Conservation (phyloP, 2,329 filamentous ascomycete genomes). For the Allantophomopsis lycopodina region DNA sequence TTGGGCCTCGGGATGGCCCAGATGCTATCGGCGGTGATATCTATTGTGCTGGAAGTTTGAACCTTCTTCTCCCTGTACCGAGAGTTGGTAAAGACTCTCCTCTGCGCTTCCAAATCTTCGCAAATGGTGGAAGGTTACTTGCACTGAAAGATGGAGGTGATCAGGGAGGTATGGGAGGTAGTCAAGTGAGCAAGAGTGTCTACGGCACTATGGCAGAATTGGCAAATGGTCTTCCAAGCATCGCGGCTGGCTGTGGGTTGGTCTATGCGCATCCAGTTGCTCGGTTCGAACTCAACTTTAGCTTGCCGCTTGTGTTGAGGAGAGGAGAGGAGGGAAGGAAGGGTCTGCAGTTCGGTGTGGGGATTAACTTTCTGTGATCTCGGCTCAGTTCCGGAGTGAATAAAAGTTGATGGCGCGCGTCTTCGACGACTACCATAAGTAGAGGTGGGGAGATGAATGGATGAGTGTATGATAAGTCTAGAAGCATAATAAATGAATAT, state of each 20-base stretch:
- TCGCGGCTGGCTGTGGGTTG: constrained; percentile 76
- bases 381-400: neutral
- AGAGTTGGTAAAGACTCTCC: constrained; percentile 71
- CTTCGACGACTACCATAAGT: neutral
- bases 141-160: constrained; percentile 43
- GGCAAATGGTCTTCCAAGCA: constrained; percentile 63
- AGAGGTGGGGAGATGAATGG: neutral
- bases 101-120: constrained; percentile 76
- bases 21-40: constrained; percentile 87
- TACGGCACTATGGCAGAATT: constrained; percentile 55
- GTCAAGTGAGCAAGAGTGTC: constrained; percentile 17
- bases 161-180: constrained; percentile 23
- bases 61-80: constrained; percentile 74
- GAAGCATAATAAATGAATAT: too few relatives aligned
- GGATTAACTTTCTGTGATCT: constrained; percentile 78
- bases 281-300: constrained; percentile 92
- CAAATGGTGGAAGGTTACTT: constrained; percentile 78
- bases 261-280: constrained; percentile 93
- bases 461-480: neutral
- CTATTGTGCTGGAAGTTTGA: constrained; percentile 79
- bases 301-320: constrained; percentile 68
- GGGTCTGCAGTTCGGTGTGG: constrained; percentile 88
- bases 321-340: constrained; percentile 81
- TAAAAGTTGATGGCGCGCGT: neutral
- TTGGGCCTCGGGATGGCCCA: constrained; percentile 74